These are phyloP conservation scores for Podila horticola DNA, from an alignment of 192 early-diverging fungal genomes.

Conservation along the genomic window DNA sequence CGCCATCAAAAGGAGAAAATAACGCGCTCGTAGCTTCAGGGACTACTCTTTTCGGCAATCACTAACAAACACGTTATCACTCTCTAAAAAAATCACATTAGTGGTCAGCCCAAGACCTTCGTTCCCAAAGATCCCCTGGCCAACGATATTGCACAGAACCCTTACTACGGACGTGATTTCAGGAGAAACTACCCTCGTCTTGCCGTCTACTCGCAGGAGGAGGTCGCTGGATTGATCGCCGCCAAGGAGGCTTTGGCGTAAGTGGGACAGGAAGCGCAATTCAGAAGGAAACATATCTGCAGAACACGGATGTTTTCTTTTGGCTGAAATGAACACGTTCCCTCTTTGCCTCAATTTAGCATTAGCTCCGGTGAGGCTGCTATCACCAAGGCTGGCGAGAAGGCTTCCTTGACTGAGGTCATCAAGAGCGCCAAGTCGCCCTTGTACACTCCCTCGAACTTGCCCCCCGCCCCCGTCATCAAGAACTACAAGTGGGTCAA, in stretches of 20 bases:
- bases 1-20: background rate
- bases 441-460: constrained; percentile 59
- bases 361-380: constrained; percentile 48
- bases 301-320: background rate
- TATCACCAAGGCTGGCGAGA: constrained; percentile 45
- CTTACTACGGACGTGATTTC: constrained; percentile 91
- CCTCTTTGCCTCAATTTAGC: background rate
- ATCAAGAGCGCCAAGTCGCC: constrained; percentile 59
- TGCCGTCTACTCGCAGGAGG: constrained; percentile 81
- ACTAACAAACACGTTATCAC: constrained; percentile 26
- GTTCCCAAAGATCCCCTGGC: constrained; percentile 62
- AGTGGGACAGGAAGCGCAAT: constrained; percentile 1
- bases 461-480: constrained; percentile 67
- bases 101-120: constrained; percentile 62
- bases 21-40: background rate
- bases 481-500: constrained; percentile 60
- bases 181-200: constrained; percentile 92
- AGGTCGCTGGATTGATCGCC: constrained; percentile 74
- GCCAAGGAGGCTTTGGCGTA: constrained; percentile 46
- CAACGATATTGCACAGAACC: constrained; percentile 82
- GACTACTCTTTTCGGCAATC: background rate
- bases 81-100: constrained; percentile 23
- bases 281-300: background rate
- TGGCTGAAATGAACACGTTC: no score
- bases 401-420: constrained; percentile 57